phyloP scores from a whole-genome alignment of 164 flowering plant genomes.

The Chloranthus sessilifolius region DNA sequence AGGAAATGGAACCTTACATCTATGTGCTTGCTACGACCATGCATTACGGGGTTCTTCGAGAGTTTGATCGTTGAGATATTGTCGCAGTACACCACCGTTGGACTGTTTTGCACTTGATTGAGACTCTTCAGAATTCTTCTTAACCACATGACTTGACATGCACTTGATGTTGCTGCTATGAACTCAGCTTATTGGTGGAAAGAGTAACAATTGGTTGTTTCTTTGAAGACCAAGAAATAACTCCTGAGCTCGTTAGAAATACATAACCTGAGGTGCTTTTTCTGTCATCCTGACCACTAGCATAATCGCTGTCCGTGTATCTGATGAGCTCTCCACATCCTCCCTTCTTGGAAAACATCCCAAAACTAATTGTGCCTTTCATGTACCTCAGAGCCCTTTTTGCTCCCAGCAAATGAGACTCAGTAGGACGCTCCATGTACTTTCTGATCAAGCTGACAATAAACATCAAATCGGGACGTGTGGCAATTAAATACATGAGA shows the following conservation, averaged over 20 bases:
- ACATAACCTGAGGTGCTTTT: constrained; percentile 12
- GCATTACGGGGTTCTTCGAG: background rate
- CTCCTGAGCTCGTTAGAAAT: background rate
- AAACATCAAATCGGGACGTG: background rate
- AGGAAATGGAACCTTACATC: too few species aligned
- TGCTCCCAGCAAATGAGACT: constrained; percentile 1
- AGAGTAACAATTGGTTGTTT: constrained; percentile 6
- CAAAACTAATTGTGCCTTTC: background rate
- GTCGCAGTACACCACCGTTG: background rate
- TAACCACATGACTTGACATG: background rate
- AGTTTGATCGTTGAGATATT: background rate
- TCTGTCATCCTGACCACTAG: constrained; percentile 1
- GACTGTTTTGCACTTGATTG: background rate
- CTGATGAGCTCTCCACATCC: background rate
- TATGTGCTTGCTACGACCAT: background rate
- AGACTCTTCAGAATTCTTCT: background rate
- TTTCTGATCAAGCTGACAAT: background rate
- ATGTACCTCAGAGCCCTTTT: constrained; percentile 8
- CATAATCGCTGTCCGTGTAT: constrained; percentile 14
- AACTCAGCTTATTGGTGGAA: constrained; percentile 7
- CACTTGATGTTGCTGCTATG: background rate
- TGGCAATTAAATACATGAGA: background rate
- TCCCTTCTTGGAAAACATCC: background rate
- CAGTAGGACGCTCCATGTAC: background rate
- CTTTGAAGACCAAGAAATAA: background rate